phyloP scores from a whole-genome alignment of 495 filamentous ascomycete species.

The Parachaetomium inaequale region DNA sequence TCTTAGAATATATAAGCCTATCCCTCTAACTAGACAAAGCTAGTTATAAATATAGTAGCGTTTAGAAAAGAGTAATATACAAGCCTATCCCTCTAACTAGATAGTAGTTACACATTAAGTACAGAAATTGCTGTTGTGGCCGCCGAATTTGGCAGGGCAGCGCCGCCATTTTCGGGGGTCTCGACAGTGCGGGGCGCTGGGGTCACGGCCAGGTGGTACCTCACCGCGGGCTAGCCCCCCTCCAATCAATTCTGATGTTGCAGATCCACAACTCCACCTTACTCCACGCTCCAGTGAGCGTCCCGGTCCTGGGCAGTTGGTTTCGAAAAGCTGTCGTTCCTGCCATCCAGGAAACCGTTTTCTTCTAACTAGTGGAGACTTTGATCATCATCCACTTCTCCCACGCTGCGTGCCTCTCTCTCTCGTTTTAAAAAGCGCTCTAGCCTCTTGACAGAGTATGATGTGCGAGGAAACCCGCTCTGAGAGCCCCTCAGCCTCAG shows the following conservation, averaged over 20 bases:
- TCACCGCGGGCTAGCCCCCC: neutral
- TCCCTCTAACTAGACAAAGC: too few species aligned
- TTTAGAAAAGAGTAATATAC: too few species aligned
- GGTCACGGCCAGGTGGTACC: slow-evolving; percentile 17
- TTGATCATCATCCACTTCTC: too few species aligned
- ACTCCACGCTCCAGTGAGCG: slow-evolving; percentile 6
- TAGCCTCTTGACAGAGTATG: too few species aligned
- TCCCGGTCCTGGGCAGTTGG: neutral
- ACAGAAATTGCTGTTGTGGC: neutral
- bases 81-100: too few species aligned
- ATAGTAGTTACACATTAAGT: neutral
- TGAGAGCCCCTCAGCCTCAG: too few species aligned
- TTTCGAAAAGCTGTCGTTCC: neutral
- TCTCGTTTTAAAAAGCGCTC: too few species aligned
- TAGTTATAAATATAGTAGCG: too few species aligned
- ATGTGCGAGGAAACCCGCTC: too few species aligned
- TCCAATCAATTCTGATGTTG: neutral
- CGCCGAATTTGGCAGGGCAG: slow-evolving; percentile 18
- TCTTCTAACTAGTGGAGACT: too few species aligned
- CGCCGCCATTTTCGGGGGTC: slow-evolving; percentile 15
- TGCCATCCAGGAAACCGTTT: slow-evolving; percentile 5
- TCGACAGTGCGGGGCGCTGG: slow-evolving; percentile 14
- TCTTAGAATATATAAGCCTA: too few species aligned
- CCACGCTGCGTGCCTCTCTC: too few species aligned
- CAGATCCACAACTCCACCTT: neutral